Conservation (phyloP, 208 protist species). For the Porcisia hertigi region DNA sequence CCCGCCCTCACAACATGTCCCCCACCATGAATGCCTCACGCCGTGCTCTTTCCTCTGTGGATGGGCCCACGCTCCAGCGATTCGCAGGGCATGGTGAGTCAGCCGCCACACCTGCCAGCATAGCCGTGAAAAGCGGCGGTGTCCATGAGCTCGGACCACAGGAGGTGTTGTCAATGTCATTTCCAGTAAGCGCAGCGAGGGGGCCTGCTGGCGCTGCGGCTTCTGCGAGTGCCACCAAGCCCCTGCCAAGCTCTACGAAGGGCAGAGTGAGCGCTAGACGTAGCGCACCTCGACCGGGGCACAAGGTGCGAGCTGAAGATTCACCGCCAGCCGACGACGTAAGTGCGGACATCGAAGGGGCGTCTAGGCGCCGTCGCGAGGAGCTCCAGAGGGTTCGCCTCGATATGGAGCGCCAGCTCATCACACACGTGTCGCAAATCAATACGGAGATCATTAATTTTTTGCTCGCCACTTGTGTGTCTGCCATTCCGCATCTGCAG, state of each 20-base stretch:
- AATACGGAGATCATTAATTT: slow-evolving; percentile 89
- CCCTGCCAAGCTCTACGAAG: background rate
- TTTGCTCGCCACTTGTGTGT: slow-evolving; percentile 50
- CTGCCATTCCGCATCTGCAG: slow-evolving; percentile 32
- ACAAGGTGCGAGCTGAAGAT: too few relatives aligned
- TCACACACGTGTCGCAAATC: slow-evolving; percentile 58
- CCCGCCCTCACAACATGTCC: slow-evolving; percentile 6
- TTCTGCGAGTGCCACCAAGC: background rate
- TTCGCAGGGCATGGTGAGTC: background rate
- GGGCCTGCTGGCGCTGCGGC: background rate
- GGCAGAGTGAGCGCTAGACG: background rate
- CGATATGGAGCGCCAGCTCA: slow-evolving; percentile 53
- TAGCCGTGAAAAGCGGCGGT: background rate
- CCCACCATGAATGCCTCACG: slow-evolving; percentile 2
- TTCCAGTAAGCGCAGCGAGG: background rate
- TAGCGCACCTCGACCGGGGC: background rate
- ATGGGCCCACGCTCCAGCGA: background rate
- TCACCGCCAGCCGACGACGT: background rate
- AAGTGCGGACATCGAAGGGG: too few relatives aligned
- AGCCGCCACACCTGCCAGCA: background rate
- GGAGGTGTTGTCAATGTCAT: background rate
- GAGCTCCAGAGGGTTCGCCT: slow-evolving; percentile 18
- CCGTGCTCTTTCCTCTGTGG: background rate
- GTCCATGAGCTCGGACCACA: background rate
- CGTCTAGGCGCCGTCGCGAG: background rate